Conservation (phyloP, 306 rosid genomes). For the Spatholobus suberectus region DNA sequence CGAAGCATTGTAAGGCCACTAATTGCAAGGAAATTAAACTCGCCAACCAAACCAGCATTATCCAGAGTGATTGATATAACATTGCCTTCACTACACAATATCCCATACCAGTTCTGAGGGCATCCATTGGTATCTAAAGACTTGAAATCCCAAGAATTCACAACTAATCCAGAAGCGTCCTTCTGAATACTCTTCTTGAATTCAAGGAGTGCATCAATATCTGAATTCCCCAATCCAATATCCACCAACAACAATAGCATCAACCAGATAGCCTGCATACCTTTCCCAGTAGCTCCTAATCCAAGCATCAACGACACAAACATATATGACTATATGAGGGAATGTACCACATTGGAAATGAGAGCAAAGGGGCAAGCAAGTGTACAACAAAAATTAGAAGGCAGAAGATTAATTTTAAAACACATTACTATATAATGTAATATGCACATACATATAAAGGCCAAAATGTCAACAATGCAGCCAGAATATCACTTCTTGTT, state of each 20-base stretch:
- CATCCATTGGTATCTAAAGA: slow-evolving; percentile 76
- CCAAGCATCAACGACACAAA: slow-evolving; percentile 40
- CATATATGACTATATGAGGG: not conserved
- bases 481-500: not conserved
- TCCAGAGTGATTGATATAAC: slow-evolving; percentile 64
- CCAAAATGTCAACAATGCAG: slow-evolving; percentile 30
- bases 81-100: slow-evolving; percentile 60
- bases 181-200: slow-evolving; percentile 65
- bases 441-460: not conserved
- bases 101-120: slow-evolving; percentile 74
- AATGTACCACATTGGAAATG: slow-evolving; percentile 8
- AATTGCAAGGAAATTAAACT: slow-evolving; percentile 64
- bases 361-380: slow-evolving; percentile 24
- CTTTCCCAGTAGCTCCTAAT: slow-evolving; percentile 52
- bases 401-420: not conserved
- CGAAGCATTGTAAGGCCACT: slow-evolving; percentile 63
- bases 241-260: slow-evolving; percentile 51
- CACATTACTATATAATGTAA: not conserved
- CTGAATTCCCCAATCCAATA: slow-evolving; percentile 63
- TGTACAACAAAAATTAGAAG: not conserved
- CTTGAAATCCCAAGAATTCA: slow-evolving; percentile 72
- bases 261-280: slow-evolving; percentile 70
- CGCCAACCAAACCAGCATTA: slow-evolving; percentile 70
- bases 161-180: slow-evolving; percentile 64
- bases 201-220: slow-evolving; percentile 68